Evolutionary conservation across 2,329 filamentous ascomycete genomes (phyloP).

Genomic region (Aspergillus proliferans): DNA sequence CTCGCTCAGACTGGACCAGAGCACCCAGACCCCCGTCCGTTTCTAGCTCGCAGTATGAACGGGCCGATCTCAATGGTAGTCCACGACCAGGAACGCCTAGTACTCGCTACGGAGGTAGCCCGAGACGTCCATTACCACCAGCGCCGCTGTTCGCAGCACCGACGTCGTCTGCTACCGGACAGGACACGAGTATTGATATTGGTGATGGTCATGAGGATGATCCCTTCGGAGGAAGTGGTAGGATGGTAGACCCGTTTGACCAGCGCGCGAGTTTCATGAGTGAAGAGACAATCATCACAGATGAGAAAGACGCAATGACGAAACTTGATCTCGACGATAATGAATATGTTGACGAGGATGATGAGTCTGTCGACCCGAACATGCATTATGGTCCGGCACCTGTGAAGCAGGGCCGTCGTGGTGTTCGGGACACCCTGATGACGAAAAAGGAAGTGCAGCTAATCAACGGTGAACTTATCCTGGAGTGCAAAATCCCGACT

Average conservation of each 20-base stretch:
- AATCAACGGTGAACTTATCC: constrained; percentile 93
- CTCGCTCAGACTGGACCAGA: constrained; percentile 58
- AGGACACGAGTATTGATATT: constrained; percentile 43
- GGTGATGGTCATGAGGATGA: constrained; percentile 60
- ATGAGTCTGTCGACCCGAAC: constrained; percentile 54
- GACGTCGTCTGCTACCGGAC: constrained; percentile 30
- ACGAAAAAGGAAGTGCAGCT: constrained; percentile 89
- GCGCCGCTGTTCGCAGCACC: constrained; percentile 72
- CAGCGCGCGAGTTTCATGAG: constrained; percentile 54
- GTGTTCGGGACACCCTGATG: constrained; percentile 80
- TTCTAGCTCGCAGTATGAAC: constrained; percentile 70
- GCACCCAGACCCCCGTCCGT: constrained; percentile 62
- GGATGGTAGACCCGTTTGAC: constrained; percentile 45
- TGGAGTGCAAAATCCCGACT: constrained; percentile 98
- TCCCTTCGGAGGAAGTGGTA: constrained; percentile 56
- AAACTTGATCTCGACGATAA: constrained; percentile 39
- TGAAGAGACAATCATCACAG: constrained; percentile 53
- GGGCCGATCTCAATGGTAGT: constrained; percentile 79
- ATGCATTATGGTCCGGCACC: constrained; percentile 80
- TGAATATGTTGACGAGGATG: constrained; percentile 29
- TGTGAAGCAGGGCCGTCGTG: constrained; percentile 76
- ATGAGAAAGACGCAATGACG: constrained; percentile 41
- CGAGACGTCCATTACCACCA: constrained; percentile 77
- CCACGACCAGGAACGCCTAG: constrained; percentile 87
- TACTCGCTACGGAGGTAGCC: constrained; percentile 80